Evolutionary conservation across 2,329 filamentous ascomycete species (phyloP).

Genomic region (Fusarium citri): DNA sequence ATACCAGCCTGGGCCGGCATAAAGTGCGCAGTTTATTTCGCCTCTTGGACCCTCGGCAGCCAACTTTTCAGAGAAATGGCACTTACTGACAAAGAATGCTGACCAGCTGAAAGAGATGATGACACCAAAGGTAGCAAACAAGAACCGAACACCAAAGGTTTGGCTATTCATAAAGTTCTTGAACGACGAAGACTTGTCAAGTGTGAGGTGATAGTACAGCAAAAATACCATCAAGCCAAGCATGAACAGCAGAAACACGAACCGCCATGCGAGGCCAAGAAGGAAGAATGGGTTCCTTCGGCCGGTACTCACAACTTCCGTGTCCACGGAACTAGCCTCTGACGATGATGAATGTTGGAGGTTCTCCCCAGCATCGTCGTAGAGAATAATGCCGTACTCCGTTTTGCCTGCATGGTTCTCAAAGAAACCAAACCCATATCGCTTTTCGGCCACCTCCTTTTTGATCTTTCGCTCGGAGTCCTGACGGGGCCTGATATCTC

Average conservation of each 20-base stretch:
- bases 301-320: neutral
- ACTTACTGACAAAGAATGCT: constrained; percentile 52
- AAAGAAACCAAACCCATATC: constrained; percentile 45
- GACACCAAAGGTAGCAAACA: constrained; percentile 58
- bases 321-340: constrained; percentile 40
- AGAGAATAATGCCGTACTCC: constrained; percentile 45
- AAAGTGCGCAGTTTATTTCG: neutral
- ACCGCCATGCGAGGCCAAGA: constrained; percentile 52
- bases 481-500: constrained; percentile 36
- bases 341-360: constrained; percentile 16
- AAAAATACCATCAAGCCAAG: constrained; percentile 52
- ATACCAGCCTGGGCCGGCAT: neutral
- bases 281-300: constrained; percentile 51
- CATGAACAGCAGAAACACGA: constrained; percentile 51
- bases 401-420: constrained; percentile 34
- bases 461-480: constrained; percentile 39
- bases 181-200: constrained; percentile 46
- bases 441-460: constrained; percentile 43
- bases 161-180: constrained; percentile 56
- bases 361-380: constrained; percentile 35
- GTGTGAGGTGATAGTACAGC: constrained; percentile 55
- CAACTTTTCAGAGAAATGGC: too few species aligned
- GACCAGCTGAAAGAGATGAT: constrained; percentile 57
- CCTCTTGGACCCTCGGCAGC: too few species aligned
- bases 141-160: constrained; percentile 58